phyloP scores from a whole-genome alignment of 2,329 filamentous ascomycete species.

The Xylariaceae sp. region DNA sequence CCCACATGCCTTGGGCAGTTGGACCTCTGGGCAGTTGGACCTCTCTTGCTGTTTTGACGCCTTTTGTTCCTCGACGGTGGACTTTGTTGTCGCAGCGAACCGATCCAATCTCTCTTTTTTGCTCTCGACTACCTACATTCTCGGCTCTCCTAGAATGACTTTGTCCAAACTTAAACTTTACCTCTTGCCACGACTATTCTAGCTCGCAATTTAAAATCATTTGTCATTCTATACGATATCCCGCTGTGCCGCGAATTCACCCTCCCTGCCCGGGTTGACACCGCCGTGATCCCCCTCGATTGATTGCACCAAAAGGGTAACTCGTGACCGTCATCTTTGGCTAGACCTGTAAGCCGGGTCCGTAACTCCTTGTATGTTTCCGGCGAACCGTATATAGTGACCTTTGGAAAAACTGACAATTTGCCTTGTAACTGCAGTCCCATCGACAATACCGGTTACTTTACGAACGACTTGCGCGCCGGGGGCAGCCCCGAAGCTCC shows the following conservation, averaged over 20 bases:
- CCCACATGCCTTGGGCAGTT: too few species aligned
- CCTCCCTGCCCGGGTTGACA: neutral
- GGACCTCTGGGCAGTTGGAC: too few species aligned
- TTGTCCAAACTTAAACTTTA: neutral
- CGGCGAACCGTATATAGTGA: constrained; percentile 3
- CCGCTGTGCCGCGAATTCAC: neutral
- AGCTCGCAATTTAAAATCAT: neutral
- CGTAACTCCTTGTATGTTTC: constrained; percentile 8
- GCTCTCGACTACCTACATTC: constrained; percentile 2
- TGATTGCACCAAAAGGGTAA: constrained; percentile 18
- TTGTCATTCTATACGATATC: neutral
- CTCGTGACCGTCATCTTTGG: constrained; percentile 4
- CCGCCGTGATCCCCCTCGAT: neutral
- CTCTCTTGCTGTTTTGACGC: constrained; percentile 18
- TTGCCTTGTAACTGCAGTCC: constrained; percentile 22
- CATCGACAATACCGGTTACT: constrained; percentile 2
- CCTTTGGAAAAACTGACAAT: constrained; percentile 3
- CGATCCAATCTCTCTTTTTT: constrained; percentile 10
- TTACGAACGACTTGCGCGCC: constrained; percentile 12
- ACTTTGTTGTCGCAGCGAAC: constrained; percentile 19
- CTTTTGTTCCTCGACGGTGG: neutral
- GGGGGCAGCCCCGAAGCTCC: constrained; percentile 8
- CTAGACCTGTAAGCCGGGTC: constrained; percentile 12
- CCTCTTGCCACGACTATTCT: neutral
- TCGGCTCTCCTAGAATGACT: neutral